These are phyloP conservation scores for Helotiales sp. DNA, from an alignment of 2,329 filamentous ascomycete genomes.

Conservation along the genomic window DNA sequence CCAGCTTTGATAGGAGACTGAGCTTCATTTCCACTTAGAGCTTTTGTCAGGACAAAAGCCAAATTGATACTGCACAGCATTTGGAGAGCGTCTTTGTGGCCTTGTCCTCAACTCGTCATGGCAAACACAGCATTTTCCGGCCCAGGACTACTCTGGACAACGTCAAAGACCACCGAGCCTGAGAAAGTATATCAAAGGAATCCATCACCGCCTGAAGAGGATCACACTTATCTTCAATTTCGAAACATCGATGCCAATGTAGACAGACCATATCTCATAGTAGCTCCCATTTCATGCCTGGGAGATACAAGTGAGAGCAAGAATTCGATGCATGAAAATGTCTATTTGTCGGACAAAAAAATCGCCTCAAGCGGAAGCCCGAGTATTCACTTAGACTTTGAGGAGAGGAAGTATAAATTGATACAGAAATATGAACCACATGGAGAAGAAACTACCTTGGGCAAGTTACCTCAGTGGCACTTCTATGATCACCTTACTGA, in stretches of 20 bases:
- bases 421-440: constrained; percentile 16
- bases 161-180: constrained; percentile 13
- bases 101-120: too few species aligned
- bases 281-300: constrained; percentile 14
- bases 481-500: neutral
- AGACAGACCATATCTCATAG: constrained; percentile 13
- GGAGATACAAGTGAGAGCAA: constrained; percentile 9
- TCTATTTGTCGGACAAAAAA: neutral
- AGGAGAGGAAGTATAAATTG: constrained; percentile 14
- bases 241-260: constrained; percentile 11
- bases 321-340: neutral
- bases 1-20: too few species aligned
- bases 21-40: too few species aligned
- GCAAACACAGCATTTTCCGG: neutral
- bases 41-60: too few species aligned
- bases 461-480: constrained; percentile 1
- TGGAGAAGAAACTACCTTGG: neutral
- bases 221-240: constrained; percentile 12
- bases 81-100: too few species aligned
- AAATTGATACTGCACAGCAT: too few species aligned
- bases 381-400: constrained; percentile 12
- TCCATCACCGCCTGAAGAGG: constrained; percentile 15
- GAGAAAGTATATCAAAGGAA: constrained; percentile 10
- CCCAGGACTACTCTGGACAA: constrained; percentile 20
- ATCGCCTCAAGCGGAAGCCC: neutral